Percentiles rank a stretch among this genome's conserved stretches.
phyloP scores from a whole-genome alignment of 139 green algal species.

The Mesostigma viride region DNA sequence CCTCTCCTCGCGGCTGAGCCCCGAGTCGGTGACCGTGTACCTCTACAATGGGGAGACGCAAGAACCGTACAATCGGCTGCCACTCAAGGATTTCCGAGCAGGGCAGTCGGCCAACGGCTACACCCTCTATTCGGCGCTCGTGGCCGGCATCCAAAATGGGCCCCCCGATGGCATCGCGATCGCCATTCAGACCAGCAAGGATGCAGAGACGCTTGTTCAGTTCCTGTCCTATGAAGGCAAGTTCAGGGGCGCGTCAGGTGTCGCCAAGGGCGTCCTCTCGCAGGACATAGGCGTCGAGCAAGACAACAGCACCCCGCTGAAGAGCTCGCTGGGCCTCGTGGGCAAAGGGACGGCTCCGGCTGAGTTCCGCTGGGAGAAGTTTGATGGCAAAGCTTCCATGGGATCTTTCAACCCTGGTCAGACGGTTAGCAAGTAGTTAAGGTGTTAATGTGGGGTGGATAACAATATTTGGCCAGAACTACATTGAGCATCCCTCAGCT shows the following conservation, averaged over 20 bases:
- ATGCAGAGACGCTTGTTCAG: conserved; percentile 13
- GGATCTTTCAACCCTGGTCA: no score
- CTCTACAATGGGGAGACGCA: conserved; percentile 20
- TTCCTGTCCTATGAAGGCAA: conserved; percentile 24
- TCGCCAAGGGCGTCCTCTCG: neutral
- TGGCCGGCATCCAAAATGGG: conserved; percentile 17
- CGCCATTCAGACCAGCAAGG: neutral
- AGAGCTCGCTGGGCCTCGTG: neutral
- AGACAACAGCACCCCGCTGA: neutral
- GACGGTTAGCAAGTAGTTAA: no score
- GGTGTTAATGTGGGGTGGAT: no score
- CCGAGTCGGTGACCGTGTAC: conserved; percentile 7
- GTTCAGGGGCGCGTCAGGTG: neutral
- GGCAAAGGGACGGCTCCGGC: neutral
- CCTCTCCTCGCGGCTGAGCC: conserved; percentile 4
- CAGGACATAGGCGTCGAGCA: neutral
- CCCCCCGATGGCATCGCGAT: conserved; percentile 17
- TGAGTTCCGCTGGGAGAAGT: neutral
- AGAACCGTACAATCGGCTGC: neutral
- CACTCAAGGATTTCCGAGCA: neutral
- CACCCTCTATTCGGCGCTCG: neutral
- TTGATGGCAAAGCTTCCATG: no score
- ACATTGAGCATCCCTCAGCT: no score
- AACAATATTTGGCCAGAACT: no score
- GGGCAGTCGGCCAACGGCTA: neutral